Base-by-base conservation (phyloP, 805 yeast species). In the Candida ponderosae region DNA sequence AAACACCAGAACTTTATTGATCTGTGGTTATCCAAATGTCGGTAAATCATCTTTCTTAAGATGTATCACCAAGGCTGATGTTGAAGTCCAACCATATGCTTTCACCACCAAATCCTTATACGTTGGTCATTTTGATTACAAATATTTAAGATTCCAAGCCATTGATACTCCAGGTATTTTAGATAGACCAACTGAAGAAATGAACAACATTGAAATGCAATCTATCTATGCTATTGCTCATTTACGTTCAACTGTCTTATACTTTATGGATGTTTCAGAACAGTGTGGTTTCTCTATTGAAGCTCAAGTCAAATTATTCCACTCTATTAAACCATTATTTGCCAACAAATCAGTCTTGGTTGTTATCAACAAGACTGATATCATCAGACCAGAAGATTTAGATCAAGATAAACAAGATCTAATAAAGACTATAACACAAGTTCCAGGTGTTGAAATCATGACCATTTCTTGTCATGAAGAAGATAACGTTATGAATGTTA, bases 141-240 rank as follows among this genome's bases (percentile, higher is more conserved):
- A 93, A 68, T 94, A 93, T 63, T 70, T 93, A 57, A 75, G 99
- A 57, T 93, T 93, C 71, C 99, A 93, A 70, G 98, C 97, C 39
- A 93, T 93, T 57, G 99, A 93, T 65, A 93, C 98, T 29, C 98
- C 99, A 26, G 99, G 99, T 70, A 89, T 93, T 54, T 72, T 93
- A 60, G 99, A 93, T 65, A 80, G 97, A 63, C 98, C 98, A 42
- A 88, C 97, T 32, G 99, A 93, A 65, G 98, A 93, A 61, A 93
- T 93, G 99, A 93, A 93, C 72, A 93, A 93, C 66, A 93, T 93
- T 63, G 99, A 93, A 70, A 93, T 93, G 98, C 99, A 93, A 70
- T 84, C 95, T 35, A 93, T 93, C 56, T 93, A 93, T 56, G 98
- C 98, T 44, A 88, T 93, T 71, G 98, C 98, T 26, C 98, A 93